phyloP scores from a whole-genome alignment of 2,329 filamentous ascomycete species.

The Fonsecaea erecta region DNA sequence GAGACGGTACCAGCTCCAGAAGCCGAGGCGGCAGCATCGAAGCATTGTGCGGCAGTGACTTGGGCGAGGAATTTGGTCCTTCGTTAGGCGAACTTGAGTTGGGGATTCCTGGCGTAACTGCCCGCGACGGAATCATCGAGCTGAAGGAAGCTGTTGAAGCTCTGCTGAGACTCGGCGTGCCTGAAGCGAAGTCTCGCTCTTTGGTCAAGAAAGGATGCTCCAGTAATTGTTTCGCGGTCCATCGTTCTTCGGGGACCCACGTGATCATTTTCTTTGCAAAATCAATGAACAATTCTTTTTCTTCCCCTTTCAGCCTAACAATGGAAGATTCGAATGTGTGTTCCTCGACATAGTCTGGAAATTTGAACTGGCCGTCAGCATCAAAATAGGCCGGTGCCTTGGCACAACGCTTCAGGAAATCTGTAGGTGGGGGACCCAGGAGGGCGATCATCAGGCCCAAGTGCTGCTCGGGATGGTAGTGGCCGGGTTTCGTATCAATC shows the following conservation, averaged over 20 bases:
- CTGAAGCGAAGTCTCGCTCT: conserved; percentile 24
- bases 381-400: conserved; percentile 42
- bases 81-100: conserved; percentile 11
- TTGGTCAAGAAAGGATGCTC: conserved; percentile 45
- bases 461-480: conserved; percentile 46
- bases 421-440: conserved; percentile 46
- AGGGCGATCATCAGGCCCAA: conserved; percentile 52
- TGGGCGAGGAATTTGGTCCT: conserved; percentile 10
- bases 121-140: conserved; percentile 26
- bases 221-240: conserved; percentile 44
- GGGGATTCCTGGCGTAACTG: conserved; percentile 24
- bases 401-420: conserved; percentile 42
- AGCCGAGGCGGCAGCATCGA: conserved; percentile 1
- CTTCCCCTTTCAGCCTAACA: conserved; percentile 39
- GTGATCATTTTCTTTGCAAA: conserved; percentile 45
- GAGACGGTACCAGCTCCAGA: conserved; percentile 17
- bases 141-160: conserved; percentile 30
- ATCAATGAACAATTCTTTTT: conserved; percentile 42
- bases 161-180: conserved; percentile 27
- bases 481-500: conserved; percentile 43
- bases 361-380: conserved; percentile 32
- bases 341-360: conserved; percentile 32
- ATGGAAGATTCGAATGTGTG: conserved; percentile 32
- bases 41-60: conserved; percentile 5
- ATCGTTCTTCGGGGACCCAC: conserved; percentile 45